Evolutionary conservation across 345 rosid genomes (phyloP).

Genomic region (Euphorbia pulcherrima): DNA sequence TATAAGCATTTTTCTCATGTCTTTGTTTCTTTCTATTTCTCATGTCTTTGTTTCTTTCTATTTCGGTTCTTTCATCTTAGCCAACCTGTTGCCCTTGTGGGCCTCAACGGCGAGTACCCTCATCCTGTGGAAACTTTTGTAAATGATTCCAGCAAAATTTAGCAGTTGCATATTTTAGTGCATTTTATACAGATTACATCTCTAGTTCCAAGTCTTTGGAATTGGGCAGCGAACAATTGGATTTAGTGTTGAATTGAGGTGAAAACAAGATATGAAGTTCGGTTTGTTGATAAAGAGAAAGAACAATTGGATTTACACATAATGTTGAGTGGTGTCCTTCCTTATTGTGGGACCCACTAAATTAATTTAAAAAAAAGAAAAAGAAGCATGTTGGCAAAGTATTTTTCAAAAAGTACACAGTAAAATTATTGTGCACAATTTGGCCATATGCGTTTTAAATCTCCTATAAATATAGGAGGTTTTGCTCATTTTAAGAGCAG

Average conservation of each 20-base stretch:
- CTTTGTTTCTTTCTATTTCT: not conserved
- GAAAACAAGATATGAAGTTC: constrained; percentile 65
- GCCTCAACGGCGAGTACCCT: constrained; percentile 68
- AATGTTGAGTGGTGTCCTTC: too few species aligned
- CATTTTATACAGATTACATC: constrained; percentile 4
- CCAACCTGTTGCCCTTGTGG: constrained; percentile 94
- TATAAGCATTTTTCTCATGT: too few species aligned
- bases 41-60: too few species aligned
- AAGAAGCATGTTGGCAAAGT: too few species aligned
- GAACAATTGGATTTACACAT: too few species aligned
- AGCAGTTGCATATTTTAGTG: constrained; percentile 16
- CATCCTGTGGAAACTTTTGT: constrained; percentile 90
- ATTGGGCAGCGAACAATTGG: constrained; percentile 77
- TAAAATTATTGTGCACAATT: too few species aligned
- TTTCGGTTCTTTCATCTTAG: constrained; percentile 17
- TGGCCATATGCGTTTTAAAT: too few species aligned
- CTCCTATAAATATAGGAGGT: too few species aligned
- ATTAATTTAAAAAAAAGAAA: too few species aligned
- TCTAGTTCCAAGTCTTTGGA: constrained; percentile 82
- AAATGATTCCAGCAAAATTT: constrained; percentile 26
- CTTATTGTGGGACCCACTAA: too few species aligned
- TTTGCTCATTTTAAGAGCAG: too few species aligned
- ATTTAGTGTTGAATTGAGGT: constrained; percentile 72
- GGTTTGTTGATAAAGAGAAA: constrained; percentile 56
- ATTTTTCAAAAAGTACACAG: too few species aligned